Base-by-base conservation (phyloP, 768 basidiomycete genomes). In the Tulasnella sp. region DNA sequence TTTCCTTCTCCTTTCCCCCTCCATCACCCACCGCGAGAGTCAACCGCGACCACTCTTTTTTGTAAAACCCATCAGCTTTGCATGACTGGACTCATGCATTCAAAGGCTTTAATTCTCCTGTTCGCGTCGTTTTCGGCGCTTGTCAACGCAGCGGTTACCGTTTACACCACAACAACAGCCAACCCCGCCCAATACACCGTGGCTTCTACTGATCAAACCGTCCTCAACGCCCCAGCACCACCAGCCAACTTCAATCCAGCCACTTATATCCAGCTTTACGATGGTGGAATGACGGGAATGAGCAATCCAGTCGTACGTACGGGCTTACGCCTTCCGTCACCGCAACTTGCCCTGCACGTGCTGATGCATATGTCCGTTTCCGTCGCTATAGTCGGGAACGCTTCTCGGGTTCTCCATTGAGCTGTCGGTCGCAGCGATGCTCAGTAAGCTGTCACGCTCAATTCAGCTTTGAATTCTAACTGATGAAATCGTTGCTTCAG, bases 321-420 rank as follows among this genome's bases (percentile, higher is more conserved):
- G 22, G 5, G 39, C 32, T 39, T 2, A 5, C n/a, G 29, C 0
- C 36, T 12, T 4, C 16, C 36, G 6, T 67, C 39, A 26, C 11
- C 40, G 36, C 34, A 29, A 14, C 19, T 44, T 22, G 14, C 34
- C 17, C 37, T 16, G 67, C 67, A 68, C 22, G 37, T 22, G 37
- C 44, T 52, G 42, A 70, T 19, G 26, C 2, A 36, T 29, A 42
- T 40, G 39, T 12, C 29, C 11, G 12, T 11, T 22, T 66, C 37
- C 47, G 29, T 19, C 34, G 5, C 36, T 47, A 52, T 81, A 83
- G 72, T 76, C 77, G 14, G 88, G 87, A 19, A 83, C 86, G 14
- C 84, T 84, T 34, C 77, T 87, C 65, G 88, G 88, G 0, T 89
- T 88, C 74, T 85, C 84, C 0, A 81, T 90, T 36, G 89, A 90